Conservation (phyloP, 306 rosid species). For the Quillaja saponaria region DNA sequence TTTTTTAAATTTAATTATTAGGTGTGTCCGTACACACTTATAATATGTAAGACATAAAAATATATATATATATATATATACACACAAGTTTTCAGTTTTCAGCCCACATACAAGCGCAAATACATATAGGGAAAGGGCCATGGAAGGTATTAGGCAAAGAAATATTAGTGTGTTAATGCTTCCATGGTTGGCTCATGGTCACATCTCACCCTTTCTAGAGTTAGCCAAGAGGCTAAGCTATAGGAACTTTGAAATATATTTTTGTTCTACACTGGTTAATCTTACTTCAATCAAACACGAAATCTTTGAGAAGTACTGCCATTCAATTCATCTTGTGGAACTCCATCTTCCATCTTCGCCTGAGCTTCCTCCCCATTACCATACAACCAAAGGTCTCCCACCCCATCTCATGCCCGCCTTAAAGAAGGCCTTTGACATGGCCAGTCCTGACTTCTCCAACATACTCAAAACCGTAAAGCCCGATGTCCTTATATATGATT, state of each 20-base stretch:
- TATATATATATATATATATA: no score
- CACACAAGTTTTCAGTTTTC: no score
- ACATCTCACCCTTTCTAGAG: conserved; percentile 38
- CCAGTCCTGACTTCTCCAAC: conserved; percentile 20
- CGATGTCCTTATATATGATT: conserved; percentile 36
- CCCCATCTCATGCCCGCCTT: conserved; percentile 32
- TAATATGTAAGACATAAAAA: no score
- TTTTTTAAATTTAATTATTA: no score
- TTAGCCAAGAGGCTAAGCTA: conserved; percentile 29
- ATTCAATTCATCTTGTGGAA: conserved; percentile 19
- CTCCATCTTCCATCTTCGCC: conserved; percentile 29
- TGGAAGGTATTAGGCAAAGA: background rate
- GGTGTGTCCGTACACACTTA: no score
- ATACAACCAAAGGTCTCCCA: conserved; percentile 38
- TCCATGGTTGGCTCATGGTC: conserved; percentile 46
- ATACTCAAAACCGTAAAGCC: conserved; percentile 25
- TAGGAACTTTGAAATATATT: conserved; percentile 18
- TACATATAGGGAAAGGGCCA: no score
- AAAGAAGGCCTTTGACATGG: conserved; percentile 29
- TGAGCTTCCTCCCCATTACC: conserved; percentile 30
- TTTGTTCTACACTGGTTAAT: conserved; percentile 31
- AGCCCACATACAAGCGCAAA: no score
- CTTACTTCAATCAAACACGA: conserved; percentile 25
- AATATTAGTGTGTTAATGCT: conserved; percentile 23
- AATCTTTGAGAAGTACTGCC: background rate